phyloP scores from a whole-genome alignment of 257 asterid genomes.

The Nicotiana benthamiana region DNA sequence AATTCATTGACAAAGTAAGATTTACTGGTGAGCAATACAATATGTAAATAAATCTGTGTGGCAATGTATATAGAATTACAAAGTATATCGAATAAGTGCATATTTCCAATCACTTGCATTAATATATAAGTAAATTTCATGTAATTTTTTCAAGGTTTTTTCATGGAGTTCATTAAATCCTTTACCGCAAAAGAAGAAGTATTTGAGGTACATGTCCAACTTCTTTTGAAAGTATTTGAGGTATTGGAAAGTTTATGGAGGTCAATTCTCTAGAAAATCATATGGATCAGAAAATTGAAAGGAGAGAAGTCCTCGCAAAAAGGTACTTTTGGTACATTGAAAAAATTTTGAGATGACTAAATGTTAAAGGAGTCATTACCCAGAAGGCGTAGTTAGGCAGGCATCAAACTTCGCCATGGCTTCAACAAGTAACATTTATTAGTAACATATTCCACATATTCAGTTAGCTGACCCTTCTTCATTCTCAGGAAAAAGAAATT shows the following conservation, averaged over 20 bases:
- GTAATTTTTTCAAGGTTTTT: neutral
- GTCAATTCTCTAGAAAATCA: neutral
- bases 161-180: neutral
- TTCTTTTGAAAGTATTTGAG: neutral
- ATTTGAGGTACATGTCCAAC: neutral
- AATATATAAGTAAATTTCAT: neutral
- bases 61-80: neutral
- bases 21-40: neutral
- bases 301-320: neutral
- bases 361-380: neutral
- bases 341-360: neutral
- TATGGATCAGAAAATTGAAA: neutral
- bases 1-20: neutral
- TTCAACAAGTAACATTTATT: constrained; percentile 5
- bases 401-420: constrained; percentile 3
- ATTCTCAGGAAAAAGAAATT: constrained; percentile 58
- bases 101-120: neutral
- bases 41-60: neutral
- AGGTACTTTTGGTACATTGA: neutral
- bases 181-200: neutral
- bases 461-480: constrained; percentile 35
- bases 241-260: neutral
- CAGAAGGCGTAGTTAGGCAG: neutral
- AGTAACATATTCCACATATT: constrained; percentile 5
- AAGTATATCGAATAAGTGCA: neutral